phyloP scores from a whole-genome alignment of 176 grass and related monocot genomes.

The Zizania latifolia region DNA sequence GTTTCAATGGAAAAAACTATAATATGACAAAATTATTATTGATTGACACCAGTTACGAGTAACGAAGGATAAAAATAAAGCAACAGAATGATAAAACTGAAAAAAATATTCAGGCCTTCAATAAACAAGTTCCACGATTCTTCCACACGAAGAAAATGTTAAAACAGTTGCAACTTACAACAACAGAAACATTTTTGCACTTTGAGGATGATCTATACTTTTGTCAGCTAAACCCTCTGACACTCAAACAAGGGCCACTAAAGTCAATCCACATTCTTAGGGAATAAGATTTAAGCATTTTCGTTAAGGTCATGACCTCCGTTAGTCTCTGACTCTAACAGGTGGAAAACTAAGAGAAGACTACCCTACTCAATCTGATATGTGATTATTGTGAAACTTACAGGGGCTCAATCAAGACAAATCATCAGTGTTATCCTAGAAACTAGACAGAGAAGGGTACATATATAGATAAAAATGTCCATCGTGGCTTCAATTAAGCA shows the following conservation, averaged over 20 bases:
- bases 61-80: background rate
- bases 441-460: conserved; percentile 23
- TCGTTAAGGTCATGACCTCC: background rate
- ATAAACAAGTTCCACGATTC: background rate
- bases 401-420: background rate
- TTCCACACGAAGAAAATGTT: background rate
- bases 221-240: conserved; percentile 7
- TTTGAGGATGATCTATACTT: no score
- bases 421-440: background rate
- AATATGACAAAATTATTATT: background rate
- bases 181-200: background rate
- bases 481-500: conserved; percentile 18
- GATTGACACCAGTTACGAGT: background rate
- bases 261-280: background rate
- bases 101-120: background rate
- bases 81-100: conserved; percentile 4
- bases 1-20: conserved; percentile 3
- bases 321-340: background rate
- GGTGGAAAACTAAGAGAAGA: conserved; percentile 2
- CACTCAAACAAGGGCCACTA: background rate
- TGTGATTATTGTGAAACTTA: background rate
- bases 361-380: background rate
- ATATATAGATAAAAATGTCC: conserved; percentile 8
- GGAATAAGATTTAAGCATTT: background rate
- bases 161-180: conserved; percentile 22